phyloP scores from a whole-genome alignment of 257 asterid genomes.

The Scutellaria galericulata region DNA sequence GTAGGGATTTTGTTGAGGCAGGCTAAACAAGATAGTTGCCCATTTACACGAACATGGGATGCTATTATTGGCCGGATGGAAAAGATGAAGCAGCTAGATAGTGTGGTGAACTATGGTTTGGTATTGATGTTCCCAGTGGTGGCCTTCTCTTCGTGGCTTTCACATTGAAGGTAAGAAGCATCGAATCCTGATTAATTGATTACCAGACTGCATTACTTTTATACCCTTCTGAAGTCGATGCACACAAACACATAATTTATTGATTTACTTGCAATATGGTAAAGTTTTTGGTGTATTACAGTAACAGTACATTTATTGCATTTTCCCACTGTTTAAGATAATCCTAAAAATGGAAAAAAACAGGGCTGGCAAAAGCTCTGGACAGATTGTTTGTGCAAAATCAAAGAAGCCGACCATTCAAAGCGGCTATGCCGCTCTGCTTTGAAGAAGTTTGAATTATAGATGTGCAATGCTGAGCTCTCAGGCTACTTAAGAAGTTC shows the following conservation, averaged over 20 bases:
- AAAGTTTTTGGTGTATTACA: background rate
- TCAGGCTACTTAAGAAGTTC: background rate
- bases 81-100: conserved; percentile 53
- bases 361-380: conserved; percentile 9
- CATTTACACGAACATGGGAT: conserved; percentile 67
- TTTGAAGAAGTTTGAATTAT: background rate
- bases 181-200: conserved; percentile 18
- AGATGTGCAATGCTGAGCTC: background rate
- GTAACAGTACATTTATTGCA: background rate
- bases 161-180: conserved; percentile 51
- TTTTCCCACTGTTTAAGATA: background rate
- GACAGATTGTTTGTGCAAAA: background rate
- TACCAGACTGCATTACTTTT: background rate
- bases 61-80: conserved; percentile 53
- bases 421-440: background rate
- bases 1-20: conserved; percentile 36
- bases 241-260: too few relatives aligned
- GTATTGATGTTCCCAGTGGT: conserved; percentile 61
- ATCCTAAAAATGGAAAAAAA: background rate
- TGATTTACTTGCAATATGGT: background rate
- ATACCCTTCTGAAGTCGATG: conserved; percentile 1
- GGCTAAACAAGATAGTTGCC: conserved; percentile 62
- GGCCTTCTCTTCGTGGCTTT: conserved; percentile 74
- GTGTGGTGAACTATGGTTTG: conserved; percentile 71
- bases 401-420: background rate